Evolutionary conservation across 2,329 filamentous ascomycete species (phyloP).

Genomic region (Verticillium longisporum): DNA sequence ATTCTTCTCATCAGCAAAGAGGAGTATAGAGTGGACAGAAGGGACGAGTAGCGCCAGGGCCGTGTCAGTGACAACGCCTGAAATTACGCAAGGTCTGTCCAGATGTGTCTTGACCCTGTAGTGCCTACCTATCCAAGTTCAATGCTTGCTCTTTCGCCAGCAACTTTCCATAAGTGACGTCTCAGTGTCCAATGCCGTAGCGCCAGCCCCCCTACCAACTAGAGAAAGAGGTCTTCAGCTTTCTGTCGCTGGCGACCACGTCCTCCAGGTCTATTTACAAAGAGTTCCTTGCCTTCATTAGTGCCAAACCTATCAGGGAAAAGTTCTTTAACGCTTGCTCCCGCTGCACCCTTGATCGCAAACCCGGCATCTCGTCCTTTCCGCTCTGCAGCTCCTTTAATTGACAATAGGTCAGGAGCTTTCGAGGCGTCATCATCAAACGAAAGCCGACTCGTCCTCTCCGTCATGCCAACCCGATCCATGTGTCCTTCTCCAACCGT

Average conservation of each 20-base stretch:
- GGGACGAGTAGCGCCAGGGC: too few species aligned
- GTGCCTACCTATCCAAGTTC: too few species aligned
- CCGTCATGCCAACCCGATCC: conserved; percentile 16
- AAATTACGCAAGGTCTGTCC: too few species aligned
- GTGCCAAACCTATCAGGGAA: conserved; percentile 57
- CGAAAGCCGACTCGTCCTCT: conserved; percentile 16
- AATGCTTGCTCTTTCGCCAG: too few species aligned
- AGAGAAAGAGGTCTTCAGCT: conserved; percentile 69
- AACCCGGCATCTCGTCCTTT: conserved; percentile 43
- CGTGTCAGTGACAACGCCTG: too few species aligned
- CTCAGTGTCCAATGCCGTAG: too few species aligned
- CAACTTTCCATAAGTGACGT: too few species aligned
- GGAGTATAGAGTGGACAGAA: too few species aligned
- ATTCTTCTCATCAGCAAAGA: too few species aligned
- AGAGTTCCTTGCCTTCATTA: conserved; percentile 65
- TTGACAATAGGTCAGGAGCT: conserved; percentile 36
- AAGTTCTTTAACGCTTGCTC: conserved; percentile 50
- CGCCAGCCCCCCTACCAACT: conserved; percentile 2
- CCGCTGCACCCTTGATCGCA: conserved; percentile 59
- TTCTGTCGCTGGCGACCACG: conserved; percentile 54
- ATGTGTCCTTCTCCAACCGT: conserved; percentile 28
- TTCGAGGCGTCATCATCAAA: not conserved
- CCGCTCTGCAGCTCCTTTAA: conserved; percentile 50
- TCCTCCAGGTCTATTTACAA: conserved; percentile 53
- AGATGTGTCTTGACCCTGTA: too few species aligned